Evolutionary conservation across 768 basidiomycete genomes (phyloP).

Genomic region (Jaapia argillacea): DNA sequence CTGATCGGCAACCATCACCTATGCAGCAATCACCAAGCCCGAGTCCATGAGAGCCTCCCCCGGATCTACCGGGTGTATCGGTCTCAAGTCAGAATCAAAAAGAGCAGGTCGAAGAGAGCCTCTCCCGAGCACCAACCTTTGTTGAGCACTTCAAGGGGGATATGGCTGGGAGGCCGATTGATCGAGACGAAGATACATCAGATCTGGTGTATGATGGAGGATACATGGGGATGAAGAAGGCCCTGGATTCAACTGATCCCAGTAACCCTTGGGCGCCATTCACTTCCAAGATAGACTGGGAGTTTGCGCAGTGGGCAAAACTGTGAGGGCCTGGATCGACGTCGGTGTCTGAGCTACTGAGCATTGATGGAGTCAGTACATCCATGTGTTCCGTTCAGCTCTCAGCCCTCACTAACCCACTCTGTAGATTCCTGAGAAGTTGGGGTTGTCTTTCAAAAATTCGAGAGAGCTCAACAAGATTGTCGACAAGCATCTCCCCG

Average conservation of each 20-base stretch:
- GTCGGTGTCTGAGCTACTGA: conserved; percentile 7
- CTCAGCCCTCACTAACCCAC: neutral
- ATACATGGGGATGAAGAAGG: no score
- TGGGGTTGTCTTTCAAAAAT: conserved; percentile 1
- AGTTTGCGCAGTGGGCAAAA: conserved; percentile 12
- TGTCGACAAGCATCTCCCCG: neutral
- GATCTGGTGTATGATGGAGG: no score
- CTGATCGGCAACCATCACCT: no score
- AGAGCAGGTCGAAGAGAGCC: no score
- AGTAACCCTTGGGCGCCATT: conserved; percentile 8
- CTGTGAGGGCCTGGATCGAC: conserved; percentile 6
- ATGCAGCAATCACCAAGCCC: no score
- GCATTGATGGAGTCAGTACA: conserved; percentile 6
- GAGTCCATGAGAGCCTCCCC: no score
- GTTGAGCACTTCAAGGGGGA: no score
- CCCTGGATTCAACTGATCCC: neutral
- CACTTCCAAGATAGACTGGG: conserved; percentile 6
- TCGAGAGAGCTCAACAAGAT: conserved; percentile 1
- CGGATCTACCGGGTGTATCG: no score
- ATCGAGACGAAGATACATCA: no score
- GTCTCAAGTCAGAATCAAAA: no score
- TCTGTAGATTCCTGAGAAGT: neutral
- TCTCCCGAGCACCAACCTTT: no score
- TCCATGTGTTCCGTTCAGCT: neutral
- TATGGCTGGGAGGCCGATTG: no score